Evolutionary conservation across 805 yeast species (phyloP).

Genomic region (Metschnikowia kunwiensis): DNA sequence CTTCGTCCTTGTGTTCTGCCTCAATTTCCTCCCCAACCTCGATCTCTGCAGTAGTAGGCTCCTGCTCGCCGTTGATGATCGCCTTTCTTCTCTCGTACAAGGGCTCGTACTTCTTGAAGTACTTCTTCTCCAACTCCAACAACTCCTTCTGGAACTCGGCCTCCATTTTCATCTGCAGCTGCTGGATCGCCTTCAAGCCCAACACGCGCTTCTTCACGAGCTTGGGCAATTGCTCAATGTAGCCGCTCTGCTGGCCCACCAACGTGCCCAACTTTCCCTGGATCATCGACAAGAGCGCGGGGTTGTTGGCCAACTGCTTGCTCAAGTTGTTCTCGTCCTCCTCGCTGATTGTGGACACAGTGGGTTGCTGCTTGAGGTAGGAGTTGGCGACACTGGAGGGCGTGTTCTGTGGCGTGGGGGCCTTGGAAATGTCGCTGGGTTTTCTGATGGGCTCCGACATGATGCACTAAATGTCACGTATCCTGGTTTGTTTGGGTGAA

Average conservation of each 20-base stretch:
- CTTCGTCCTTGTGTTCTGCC: slow-evolving; percentile 49
- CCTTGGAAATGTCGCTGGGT: slow-evolving; percentile 73
- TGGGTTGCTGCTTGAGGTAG: slow-evolving; percentile 60
- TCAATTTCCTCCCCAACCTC: slow-evolving; percentile 73
- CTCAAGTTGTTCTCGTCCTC: slow-evolving; percentile 29
- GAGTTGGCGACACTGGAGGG: slow-evolving; percentile 84
- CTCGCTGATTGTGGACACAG: slow-evolving; percentile 66
- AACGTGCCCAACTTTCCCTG: slow-evolving; percentile 83
- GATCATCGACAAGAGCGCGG: slow-evolving; percentile 80
- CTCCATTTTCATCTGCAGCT: slow-evolving; percentile 75
- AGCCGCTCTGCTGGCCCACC: slow-evolving; percentile 85
- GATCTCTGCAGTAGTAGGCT: slow-evolving; percentile 78
- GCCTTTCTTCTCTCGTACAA: slow-evolving; percentile 69
- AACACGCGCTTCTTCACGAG: slow-evolving; percentile 70
- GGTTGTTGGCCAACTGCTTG: slow-evolving; percentile 66
- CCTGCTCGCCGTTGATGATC: slow-evolving; percentile 66
- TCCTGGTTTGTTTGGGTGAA: no score
- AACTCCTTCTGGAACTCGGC: slow-evolving; percentile 89
- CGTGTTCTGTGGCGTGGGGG: slow-evolving; percentile 98
- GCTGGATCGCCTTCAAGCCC: slow-evolving; percentile 80
- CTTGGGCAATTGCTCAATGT: slow-evolving; percentile 72
- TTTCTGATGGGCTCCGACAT: slow-evolving; percentile 91
- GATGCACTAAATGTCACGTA: no score
- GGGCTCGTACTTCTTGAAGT: slow-evolving; percentile 68
- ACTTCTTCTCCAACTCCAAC: slow-evolving; percentile 81